These are phyloP conservation scores for Penicillium subrubescens DNA, from an alignment of 495 filamentous ascomycete species.

Conservation along the genomic window DNA sequence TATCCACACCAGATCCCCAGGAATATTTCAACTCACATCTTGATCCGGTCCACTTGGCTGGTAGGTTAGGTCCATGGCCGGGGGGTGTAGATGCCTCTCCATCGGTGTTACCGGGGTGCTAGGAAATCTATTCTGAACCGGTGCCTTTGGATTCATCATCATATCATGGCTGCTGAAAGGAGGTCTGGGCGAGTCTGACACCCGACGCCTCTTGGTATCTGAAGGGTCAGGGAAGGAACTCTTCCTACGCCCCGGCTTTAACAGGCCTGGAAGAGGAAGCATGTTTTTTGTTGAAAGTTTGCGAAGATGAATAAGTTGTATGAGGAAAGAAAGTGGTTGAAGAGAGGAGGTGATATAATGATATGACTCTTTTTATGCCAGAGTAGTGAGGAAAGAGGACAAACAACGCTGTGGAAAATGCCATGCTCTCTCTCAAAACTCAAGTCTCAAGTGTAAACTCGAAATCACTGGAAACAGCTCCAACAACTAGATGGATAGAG, in stretches of 20 bases:
- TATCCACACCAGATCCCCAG: background rate
- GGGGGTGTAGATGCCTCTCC: background rate
- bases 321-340: background rate
- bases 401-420: background rate
- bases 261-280: background rate
- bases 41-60: background rate
- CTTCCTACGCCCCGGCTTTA: background rate
- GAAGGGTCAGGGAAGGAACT: background rate
- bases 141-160: background rate
- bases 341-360: background rate
- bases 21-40: background rate
- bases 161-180: background rate
- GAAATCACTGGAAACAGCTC: background rate
- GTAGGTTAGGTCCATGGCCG: background rate
- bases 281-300: background rate
- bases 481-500: background rate
- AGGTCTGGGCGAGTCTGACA: background rate
- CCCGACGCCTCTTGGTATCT: background rate
- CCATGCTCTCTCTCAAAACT: background rate
- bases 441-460: background rate
- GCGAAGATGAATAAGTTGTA: background rate
- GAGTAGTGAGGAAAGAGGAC: background rate
- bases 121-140: background rate
- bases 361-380: background rate
- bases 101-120: background rate